These are phyloP conservation scores for Yamadazyma mexicana DNA, from an alignment of 1,139 yeast species.

Conservation along the genomic window DNA sequence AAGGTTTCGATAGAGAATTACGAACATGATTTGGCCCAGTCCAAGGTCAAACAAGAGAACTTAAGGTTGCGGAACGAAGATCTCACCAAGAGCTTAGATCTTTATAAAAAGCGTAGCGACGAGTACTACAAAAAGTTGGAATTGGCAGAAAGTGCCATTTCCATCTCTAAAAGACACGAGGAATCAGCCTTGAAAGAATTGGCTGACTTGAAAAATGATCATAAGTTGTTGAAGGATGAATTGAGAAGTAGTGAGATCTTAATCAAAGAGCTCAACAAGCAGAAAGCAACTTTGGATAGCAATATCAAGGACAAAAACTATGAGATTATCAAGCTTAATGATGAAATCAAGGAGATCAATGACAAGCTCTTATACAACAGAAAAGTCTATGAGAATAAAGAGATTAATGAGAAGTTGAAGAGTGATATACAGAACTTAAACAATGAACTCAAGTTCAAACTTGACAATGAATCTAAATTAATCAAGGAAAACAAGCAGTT, in stretches of 20 bases:
- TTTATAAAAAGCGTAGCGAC: conserved; percentile 73
- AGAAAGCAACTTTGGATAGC: conserved; percentile 56
- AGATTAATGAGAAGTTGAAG: conserved; percentile 44
- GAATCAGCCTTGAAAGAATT: conserved; percentile 56
- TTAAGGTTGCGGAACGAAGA: conserved; percentile 53
- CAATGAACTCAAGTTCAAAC: conserved; percentile 54
- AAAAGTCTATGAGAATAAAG: conserved; percentile 47
- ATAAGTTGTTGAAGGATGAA: conserved; percentile 58
- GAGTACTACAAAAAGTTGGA: conserved; percentile 75
- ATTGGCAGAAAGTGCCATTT: conserved; percentile 73
- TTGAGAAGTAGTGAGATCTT: conserved; percentile 57
- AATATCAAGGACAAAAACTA: conserved; percentile 58
- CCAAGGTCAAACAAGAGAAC: conserved; percentile 54
- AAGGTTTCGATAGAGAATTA: conserved; percentile 38
- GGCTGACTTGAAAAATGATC: conserved; percentile 52
- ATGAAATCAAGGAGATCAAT: conserved; percentile 38
- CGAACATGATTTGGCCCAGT: conserved; percentile 42
- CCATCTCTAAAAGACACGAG: conserved; percentile 63
- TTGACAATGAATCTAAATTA: conserved; percentile 63
- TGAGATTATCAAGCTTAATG: conserved; percentile 53
- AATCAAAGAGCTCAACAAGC: conserved; percentile 56
- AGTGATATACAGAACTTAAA: conserved; percentile 61
- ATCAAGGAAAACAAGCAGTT: conserved; percentile 64
- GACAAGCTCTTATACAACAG: conserved; percentile 58
- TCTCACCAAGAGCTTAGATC: conserved; percentile 51